Base-by-base conservation (phyloP, 306 rosid genomes). In the Acmispon strigosus region DNA sequence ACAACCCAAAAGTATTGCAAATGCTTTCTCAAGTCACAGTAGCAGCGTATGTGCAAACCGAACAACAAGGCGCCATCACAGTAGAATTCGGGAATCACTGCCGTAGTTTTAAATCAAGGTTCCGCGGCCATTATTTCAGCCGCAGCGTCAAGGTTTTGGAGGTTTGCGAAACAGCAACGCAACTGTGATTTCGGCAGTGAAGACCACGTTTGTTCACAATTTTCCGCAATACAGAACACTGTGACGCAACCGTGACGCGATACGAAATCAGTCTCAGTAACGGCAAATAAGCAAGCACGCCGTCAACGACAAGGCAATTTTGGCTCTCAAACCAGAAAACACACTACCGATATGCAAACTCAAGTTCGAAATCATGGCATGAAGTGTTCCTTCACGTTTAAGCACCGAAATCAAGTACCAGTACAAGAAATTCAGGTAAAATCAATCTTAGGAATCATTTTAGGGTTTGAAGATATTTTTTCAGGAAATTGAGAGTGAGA, bases 381-480 rank as follows among this genome's bases (percentile, higher is more conserved):
- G 2, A 65, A 65, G 16, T 10, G 19, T 22, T 20, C 7, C 8
- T 22, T 37, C 12, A 19, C 45, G 34, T 9, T 32, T 29, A 18
- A n/a, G 37, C 59, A 56, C 9, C 15, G 10, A 62, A 74, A 48
- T 55, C 45, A 41, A 22, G 59, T 16, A 60, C 0, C n/a, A 15
- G 12, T 6, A 36, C 9, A 2, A 58, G 3, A 14, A 68, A 81
- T 44, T 16, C 41, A 39, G 51, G 14, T 8, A 4, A 66, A 71
- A 45, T 11, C 32, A 14, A 34, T 14, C 12, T 10, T 10, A 2
- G 3, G 11, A 13, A 27, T 7, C 8, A 39, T 27, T 62, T 65
- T 82, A 82, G 86, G 86, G 82, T 82, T 82, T 54, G 43, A 24
- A 36, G 27, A 6, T 2, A 10, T 1, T 8, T 32, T 27, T 13